Evolutionary conservation across 495 filamentous ascomycete genomes (phyloP), one percentile per base, ranked within the genome.

Genomic region (Penicillium psychrofluorescens): DNA sequence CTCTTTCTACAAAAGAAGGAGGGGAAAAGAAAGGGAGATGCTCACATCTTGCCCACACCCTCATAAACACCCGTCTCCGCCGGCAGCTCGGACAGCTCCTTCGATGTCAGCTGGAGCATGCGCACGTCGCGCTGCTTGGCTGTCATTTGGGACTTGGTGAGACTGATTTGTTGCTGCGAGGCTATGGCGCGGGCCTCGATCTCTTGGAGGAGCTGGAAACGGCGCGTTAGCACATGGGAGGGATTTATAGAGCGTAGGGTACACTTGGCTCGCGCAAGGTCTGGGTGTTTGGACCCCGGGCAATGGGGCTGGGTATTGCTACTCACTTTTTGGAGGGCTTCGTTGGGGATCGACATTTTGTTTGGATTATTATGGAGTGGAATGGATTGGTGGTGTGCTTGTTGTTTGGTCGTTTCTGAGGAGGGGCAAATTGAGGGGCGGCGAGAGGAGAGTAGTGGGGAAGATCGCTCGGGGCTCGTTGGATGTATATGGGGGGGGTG

Each of bases 1-100:
- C 1, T 1, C 15, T 16, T 16, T 16, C 15, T 16, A 16, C 15
- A 16, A 16, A 16, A 16, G 15, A 36, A 47, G 40, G 35, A 36
- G 29, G 44, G 15, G 47, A 28, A 36, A 40, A 44, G 11, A 36
- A 13, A 35, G 16, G 12, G 28, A 10, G 30, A 29, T 16, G 64
- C 85, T 60, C 62, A 95, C 92, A 98, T 96, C 72, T 95, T 96
- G 15, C 92, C 92, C 6, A 96, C 85, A 2, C 91, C 91, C 62
- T 96, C 91, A 52, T 96, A 98, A 8, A 95, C 81, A 13, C 79
- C 81, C 1, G 90, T 95, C 33, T 83, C 77, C 32, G 76, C 68
- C n/a, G 91, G 85, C 48, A 98, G 60, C 8, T 81, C 71, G 28
- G 79, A 76, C 39, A 96, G 71, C 65, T 98, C 92, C 45, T 75